Percentiles rank a stretch among this genome's conserved stretches.
phyloP scores from a whole-genome alignment of 1,284 basidiomycete species.

The Coniophora puteana region DNA sequence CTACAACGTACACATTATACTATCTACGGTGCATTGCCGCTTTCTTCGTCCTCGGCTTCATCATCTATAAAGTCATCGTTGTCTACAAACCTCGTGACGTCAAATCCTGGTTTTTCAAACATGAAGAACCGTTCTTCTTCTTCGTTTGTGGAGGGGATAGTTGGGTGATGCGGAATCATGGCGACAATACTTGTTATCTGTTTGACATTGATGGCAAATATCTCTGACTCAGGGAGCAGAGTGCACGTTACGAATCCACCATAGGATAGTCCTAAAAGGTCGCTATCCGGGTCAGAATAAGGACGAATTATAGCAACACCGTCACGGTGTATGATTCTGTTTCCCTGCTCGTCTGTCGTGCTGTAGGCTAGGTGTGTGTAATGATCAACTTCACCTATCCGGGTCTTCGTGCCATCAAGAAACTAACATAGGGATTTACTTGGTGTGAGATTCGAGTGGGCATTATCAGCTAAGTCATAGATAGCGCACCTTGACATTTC shows the following conservation, averaged over 20 bases:
- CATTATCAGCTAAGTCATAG: constrained; percentile 16
- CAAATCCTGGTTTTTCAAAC: constrained; percentile 7
- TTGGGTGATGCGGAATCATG: constrained; percentile 17
- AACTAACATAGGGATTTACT: too few species aligned
- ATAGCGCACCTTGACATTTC: constrained; percentile 22
- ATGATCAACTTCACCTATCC: neutral
- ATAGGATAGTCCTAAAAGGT: constrained; percentile 16
- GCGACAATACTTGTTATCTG: constrained; percentile 23
- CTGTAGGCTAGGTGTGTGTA: too few species aligned
- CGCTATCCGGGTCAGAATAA: constrained; percentile 16
- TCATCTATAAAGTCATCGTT: neutral
- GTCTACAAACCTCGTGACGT: constrained; percentile 2
- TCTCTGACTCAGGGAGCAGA: constrained; percentile 10
- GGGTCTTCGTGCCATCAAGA: too few species aligned
- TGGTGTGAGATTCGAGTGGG: too few species aligned
- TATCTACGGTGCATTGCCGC: too few species aligned
- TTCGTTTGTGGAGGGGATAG: neutral
- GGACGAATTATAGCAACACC: constrained; percentile 16
- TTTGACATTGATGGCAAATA: constrained; percentile 15
- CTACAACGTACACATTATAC: too few species aligned
- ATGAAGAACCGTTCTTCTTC: constrained; percentile 3
- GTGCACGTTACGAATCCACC: constrained; percentile 18
- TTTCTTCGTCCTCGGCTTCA: constrained; percentile 5
- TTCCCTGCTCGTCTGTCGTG: too few species aligned
- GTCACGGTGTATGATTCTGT: neutral